phyloP scores from a whole-genome alignment of 495 filamentous ascomycete species.

The Penicillium maclennaniae region DNA sequence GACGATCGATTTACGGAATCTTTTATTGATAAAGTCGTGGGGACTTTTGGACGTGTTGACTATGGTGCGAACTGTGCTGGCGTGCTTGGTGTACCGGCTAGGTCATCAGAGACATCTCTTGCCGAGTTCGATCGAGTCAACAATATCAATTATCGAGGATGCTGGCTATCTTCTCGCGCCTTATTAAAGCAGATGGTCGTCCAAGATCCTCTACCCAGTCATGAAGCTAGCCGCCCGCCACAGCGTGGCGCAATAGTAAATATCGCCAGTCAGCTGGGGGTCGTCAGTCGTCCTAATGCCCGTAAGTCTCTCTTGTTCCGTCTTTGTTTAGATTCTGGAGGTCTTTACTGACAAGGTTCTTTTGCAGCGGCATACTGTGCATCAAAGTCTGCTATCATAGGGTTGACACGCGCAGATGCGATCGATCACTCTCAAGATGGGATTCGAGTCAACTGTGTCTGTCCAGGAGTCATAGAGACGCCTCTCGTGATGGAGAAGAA shows the following conservation, averaged over 20 bases:
- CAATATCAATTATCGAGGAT: constrained; percentile 49
- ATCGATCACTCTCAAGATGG: constrained; percentile 48
- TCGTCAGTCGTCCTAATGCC: constrained; percentile 45
- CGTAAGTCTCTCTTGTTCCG: constrained; percentile 28
- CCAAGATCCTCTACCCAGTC: constrained; percentile 44
- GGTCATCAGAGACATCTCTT: constrained; percentile 33
- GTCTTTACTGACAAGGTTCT: constrained; percentile 2
- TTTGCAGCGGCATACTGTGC: constrained; percentile 42
- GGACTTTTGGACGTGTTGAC: constrained; percentile 44
- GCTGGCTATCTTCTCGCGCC: constrained; percentile 48
- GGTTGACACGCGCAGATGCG: constrained; percentile 45
- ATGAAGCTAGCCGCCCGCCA: constrained; percentile 28
- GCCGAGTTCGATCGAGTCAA: constrained; percentile 48
- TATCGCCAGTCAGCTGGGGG: constrained; percentile 52
- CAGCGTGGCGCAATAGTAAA: constrained; percentile 49
- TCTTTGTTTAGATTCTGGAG: neutral
- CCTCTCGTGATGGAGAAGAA: constrained; percentile 40
- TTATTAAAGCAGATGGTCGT: constrained; percentile 45
- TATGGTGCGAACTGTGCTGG: constrained; percentile 52
- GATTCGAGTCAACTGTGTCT: constrained; percentile 52
- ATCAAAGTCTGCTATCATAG: constrained; percentile 45
- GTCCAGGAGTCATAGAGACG: constrained; percentile 50
- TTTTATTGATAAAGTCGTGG: constrained; percentile 30
- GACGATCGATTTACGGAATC: constrained; percentile 40
- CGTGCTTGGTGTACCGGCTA: constrained; percentile 33